Base-by-base conservation (phyloP, 2,329 filamentous ascomycete species). In the Xylaria sp. region DNA sequence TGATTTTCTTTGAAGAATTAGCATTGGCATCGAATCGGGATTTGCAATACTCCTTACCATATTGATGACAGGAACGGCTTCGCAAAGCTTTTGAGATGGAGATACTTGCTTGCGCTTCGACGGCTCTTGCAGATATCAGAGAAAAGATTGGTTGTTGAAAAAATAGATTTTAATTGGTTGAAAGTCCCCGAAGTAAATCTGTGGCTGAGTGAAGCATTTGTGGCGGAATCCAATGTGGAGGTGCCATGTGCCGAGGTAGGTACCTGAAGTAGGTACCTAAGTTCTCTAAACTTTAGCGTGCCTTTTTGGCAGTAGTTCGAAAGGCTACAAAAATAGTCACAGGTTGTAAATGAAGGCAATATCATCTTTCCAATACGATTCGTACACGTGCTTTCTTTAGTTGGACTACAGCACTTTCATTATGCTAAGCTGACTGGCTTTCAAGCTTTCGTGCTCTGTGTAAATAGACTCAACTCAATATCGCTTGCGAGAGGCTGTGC, bases 1-100 rank as follows among this genome's bases (percentile, higher is more conserved):
- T 71, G 57, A 71, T 71, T 67, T 71, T 71, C 69, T 71, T 26
- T n/a, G 2, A 40, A 63, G 11, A 17, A 53, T 71, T 56, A 71
- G 66, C 17, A 65, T 38, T 1, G 6, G 2, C 42, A 7, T 26
- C 13, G 1, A 7, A n/a, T 28, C 4, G 10, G 13, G 28, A n/a
- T 13, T 20, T 31, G 10, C 0, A 13, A 17, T 26, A 40, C n/a
- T 28, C 3, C 66, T 71, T 28, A 69, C 69, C 69, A 71, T 71
- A 61, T 40, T 71, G 54, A 56, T 38, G 44, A 58, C 3, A 57
- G 46, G 23, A 23, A 59, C 4, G 6, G 26, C 20, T 42, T 65
- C 20, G 13, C 40, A 54, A 38, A 20, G 26, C 20, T 60, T 38
- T 44, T 53, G 46, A 56, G 40, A 26, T 67, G 26, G 38, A 59